Evolutionary conservation across 2,329 filamentous ascomycete genomes (phyloP), one percentile per base, ranked within the genome.

Genomic region (Dichotomopilus funicola): DNA sequence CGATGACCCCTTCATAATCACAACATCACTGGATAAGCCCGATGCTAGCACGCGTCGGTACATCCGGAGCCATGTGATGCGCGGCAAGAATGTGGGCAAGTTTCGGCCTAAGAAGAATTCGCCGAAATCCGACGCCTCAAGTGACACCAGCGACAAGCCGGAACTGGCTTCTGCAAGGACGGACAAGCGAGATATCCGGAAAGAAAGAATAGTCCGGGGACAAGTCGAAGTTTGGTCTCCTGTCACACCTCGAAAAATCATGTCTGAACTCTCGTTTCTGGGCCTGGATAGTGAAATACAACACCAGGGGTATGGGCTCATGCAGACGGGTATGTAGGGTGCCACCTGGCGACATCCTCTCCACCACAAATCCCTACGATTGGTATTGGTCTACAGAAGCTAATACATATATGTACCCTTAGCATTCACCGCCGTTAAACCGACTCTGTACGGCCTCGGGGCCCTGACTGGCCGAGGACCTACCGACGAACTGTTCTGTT

Each of bases 31-130:
- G n/a, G 50, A 44, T 42, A 62, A 65, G 52, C 62, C 64, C 50
- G 46, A 57, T 41, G 11, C 43, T 3, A 37, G 49, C 6, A 65
- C 63, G 3, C 63, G 63, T 49, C 62, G 59, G 49, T 47, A 61
- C 12, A 67, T 67, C 41, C 64, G 65, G 42, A 65, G 65, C 55
- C 63, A 67, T 64, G 64, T 65, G 8, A 67, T 67, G 65, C 63
- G 63, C 11, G 64, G 63, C 2, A 66, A 65, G 49, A 67, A 67
- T 35, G 61, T 55, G 11, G 59, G 64, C 51, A 55, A 55, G 49
- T 47, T 11, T 34, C 47, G 41, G 51, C 47, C 37, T 40, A 9
- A 9, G 9, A 40, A 40, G 37, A 40, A 40, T 12, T 40, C 9
- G 37, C 8, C 37, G 37, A 40, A 12, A 40, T 40, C 12, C 9